Base-by-base conservation (phyloP, 2,329 filamentous ascomycete genomes). In the Lachnellula cervina region DNA sequence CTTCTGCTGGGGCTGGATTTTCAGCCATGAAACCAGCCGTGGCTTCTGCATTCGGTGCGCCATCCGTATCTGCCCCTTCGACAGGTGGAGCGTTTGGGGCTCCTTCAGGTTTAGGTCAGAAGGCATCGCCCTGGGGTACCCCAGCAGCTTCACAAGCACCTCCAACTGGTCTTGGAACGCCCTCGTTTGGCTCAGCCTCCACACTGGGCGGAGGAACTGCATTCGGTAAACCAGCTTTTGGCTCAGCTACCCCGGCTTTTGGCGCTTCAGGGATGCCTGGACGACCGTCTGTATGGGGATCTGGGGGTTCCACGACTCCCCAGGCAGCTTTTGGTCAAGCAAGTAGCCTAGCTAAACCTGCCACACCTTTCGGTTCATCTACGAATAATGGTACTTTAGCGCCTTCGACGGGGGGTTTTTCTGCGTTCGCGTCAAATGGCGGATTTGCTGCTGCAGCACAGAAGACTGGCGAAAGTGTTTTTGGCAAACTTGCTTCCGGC, bases 261-360 rank as follows among this genome's bases (percentile, higher is more conserved):
- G 62, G 62, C 17, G 53, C 46, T 16, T 73, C 77, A 7, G 72
- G 73, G 13, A 61, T 62, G 42, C 64, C 78, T 28, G 79, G 79
- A 62, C 78, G 76, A 58, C 62, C 73, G 2, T 84, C 82, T 5
- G 80, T 80, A 11, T 86, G 82, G 82, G 75, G 73, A 4, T 65
- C 74, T 19, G 72, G 59, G 38, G 60, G 52, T 21, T 55, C 62
- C 34, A 69, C 73, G 3, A 59, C 52, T 25, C 54, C 71, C 42
- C 61, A 69, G 34, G 64, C 68, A 17, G 72, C 78, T 1, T 85
- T 86, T 68, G 82, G 82, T 1, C 80, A 84, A 64, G 69, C 77
- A 7, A 74, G 76, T 14, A 80, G 82, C 54, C 66, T 76, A 6
- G 72, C 70, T 51, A 62, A 66, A 40, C 60, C 62, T 51, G 71